Percentiles rank a stretch among this genome's conserved stretches.
phyloP scores from a whole-genome alignment of 116 monocot species.

The Thalassia testudinum region DNA sequence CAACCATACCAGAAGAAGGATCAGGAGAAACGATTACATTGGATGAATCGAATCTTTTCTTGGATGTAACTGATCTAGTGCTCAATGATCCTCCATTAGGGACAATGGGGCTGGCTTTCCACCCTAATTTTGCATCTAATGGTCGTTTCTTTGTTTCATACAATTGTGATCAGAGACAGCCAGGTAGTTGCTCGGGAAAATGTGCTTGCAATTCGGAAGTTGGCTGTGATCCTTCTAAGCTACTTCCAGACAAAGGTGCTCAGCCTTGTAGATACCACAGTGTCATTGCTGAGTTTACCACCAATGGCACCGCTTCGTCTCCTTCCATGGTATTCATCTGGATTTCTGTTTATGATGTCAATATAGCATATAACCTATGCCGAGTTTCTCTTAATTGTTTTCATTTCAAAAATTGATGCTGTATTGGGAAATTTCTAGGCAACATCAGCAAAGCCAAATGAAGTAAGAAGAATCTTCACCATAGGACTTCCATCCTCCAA shows the following conservation, averaged over 20 bases:
- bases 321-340: constrained; percentile 37
- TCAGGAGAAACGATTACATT: constrained; percentile 41
- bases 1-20: constrained; percentile 64
- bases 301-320: constrained; percentile 35
- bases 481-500: constrained; percentile 72
- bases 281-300: constrained; percentile 68
- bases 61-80: constrained; percentile 82
- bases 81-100: constrained; percentile 42
- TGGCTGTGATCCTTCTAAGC: constrained; percentile 69
- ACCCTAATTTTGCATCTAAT: constrained; percentile 63
- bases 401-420: too few species aligned
- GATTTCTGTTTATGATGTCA: not conserved
- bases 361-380: too few species aligned
- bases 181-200: constrained; percentile 58
- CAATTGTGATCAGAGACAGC: constrained; percentile 59
- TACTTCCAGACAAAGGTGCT: constrained; percentile 25
- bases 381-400: too few species aligned
- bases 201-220: constrained; percentile 86
- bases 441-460: constrained; percentile 48
- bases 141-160: constrained; percentile 87
- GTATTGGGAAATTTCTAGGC: constrained; percentile 21
- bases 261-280: constrained; percentile 71
- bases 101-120: constrained; percentile 74
- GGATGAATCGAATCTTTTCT: constrained; percentile 46
- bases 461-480: constrained; percentile 83